Evolutionary conservation across 2,329 filamentous ascomycete species (phyloP).

Genomic region (Xylaria multiplex): DNA sequence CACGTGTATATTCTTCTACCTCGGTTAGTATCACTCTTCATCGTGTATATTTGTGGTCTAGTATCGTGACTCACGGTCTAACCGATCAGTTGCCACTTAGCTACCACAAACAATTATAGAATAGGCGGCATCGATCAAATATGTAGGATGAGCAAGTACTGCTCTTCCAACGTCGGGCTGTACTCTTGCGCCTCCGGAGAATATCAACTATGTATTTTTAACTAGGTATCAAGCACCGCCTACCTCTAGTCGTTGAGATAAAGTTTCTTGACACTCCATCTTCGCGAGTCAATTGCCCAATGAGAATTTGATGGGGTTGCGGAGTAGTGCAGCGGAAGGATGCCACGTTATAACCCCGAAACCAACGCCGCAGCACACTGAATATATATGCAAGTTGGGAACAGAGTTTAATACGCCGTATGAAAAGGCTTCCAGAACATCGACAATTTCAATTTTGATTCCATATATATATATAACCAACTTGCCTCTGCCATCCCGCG

Average conservation of each 20-base stretch:
- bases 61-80: background rate
- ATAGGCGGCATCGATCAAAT: constrained; percentile 1
- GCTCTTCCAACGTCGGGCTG: background rate
- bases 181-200: constrained; percentile 21
- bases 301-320: constrained; percentile 1
- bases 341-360: background rate
- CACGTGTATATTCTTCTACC: background rate
- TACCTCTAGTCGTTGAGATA: constrained; percentile 24
- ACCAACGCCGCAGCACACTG: background rate
- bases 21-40: background rate
- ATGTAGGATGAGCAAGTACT: constrained; percentile 11
- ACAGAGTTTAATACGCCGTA: constrained; percentile 27
- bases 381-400: background rate
- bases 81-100: background rate
- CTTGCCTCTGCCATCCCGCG: constrained; percentile 3
- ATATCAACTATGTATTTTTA: constrained; percentile 1
- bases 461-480: constrained; percentile 7
- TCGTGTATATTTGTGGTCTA: too few relatives aligned
- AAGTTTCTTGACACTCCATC: constrained; percentile 7
- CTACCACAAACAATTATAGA: constrained; percentile 16
- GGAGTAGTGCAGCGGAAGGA: constrained; percentile 5
- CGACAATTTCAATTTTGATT: background rate
- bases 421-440: background rate
- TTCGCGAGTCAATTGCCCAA: constrained; percentile 14
- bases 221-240: constrained; percentile 6